Percentiles rank a stretch among this genome's conserved stretches.
Conservation (phyloP, 2,329 filamentous ascomycete genomes). For the Exophiala bonariae region DNA sequence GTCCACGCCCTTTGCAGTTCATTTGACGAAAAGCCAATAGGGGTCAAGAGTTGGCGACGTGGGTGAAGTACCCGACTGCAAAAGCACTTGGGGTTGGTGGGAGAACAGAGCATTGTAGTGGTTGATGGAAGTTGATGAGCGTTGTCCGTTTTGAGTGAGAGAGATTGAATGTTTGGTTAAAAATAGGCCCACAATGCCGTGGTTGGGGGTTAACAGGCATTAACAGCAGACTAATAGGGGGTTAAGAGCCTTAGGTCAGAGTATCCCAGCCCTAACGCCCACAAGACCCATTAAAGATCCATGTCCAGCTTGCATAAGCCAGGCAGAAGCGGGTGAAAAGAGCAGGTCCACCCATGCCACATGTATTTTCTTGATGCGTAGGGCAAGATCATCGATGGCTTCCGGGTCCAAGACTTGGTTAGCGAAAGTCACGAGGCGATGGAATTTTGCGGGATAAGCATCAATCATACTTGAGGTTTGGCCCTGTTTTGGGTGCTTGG, state of each 20-base stretch:
- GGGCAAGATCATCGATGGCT: conserved; percentile 1
- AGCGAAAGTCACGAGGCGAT: conserved; percentile 2
- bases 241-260: too few relatives aligned
- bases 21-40: too few relatives aligned
- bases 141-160: background rate
- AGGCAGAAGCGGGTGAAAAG: conserved; percentile 19
- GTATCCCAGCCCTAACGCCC: background rate
- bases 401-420: conserved; percentile 8
- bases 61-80: too few relatives aligned
- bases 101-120: too few relatives aligned
- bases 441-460: conserved; percentile 1
- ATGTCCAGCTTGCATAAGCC: conserved; percentile 2
- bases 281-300: background rate
- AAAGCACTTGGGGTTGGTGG: too few relatives aligned
- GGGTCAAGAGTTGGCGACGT: too few relatives aligned
- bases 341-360: conserved; percentile 18
- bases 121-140: background rate
- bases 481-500: too few relatives aligned
- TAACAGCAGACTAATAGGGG: too few relatives aligned
- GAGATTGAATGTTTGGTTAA: conserved; percentile 1
- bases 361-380: conserved; percentile 18
- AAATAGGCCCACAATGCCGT: background rate
- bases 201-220: background rate
- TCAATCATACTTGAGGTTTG: too few relatives aligned
- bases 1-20: conserved; percentile 8